Percentiles rank a stretch among this genome's conserved stretches.
phyloP scores from a whole-genome alignment of 768 basidiomycete genomes.

The Collybiopsis luxurians region DNA sequence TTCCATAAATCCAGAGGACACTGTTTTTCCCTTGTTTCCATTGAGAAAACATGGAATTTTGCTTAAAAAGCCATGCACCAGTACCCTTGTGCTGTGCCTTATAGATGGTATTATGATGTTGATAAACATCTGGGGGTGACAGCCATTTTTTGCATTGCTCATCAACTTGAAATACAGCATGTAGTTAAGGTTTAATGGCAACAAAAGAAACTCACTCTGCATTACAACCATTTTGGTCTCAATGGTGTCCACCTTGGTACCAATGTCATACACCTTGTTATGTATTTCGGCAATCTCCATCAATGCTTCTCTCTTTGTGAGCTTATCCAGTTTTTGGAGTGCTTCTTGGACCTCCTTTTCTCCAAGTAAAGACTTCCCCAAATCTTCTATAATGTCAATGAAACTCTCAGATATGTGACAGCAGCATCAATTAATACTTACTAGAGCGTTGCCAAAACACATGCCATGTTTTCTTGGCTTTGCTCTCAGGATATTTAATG shows the following conservation, averaged over 20 bases:
- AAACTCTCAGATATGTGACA: not conserved
- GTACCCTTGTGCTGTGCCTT: not conserved
- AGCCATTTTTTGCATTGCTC: not conserved
- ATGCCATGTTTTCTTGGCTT: not conserved
- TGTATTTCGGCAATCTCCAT: too few relatives aligned
- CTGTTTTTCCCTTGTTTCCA: not conserved
- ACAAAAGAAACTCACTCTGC: not conserved
- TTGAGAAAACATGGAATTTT: not conserved
- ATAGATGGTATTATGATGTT: not conserved
- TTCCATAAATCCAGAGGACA: not conserved
- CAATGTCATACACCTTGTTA: too few relatives aligned
- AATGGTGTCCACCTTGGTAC: not conserved
- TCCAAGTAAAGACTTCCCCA: not conserved
- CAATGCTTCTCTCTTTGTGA: too few relatives aligned
- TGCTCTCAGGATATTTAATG: not conserved
- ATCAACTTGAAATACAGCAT: not conserved
- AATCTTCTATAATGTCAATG: not conserved
- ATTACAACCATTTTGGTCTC: not conserved
- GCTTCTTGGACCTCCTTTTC: too few relatives aligned
- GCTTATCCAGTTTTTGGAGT: too few relatives aligned
- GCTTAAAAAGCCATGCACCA: not conserved
- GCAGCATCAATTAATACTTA: not conserved
- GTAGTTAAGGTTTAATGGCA: not conserved
- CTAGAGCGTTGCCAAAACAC: not conserved
- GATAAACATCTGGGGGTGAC: not conserved